Conservation (phyloP, 208 protist genomes). For the Trypanosoma mega region DNA sequence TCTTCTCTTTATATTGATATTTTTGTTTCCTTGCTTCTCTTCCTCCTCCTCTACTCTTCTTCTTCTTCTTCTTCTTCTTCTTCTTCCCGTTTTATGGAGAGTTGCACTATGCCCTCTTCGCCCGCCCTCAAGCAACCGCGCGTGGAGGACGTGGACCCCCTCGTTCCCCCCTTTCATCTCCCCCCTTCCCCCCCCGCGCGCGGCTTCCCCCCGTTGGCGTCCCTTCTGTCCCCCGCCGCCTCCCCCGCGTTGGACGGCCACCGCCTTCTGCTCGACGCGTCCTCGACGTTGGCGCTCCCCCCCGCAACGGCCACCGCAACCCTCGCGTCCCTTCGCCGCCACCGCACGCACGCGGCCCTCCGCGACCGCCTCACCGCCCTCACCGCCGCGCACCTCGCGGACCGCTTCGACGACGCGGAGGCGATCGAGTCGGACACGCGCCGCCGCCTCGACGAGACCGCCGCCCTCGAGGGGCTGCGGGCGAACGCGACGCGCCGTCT, state of each 20-base stretch:
- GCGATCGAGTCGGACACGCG: slow-evolving; percentile 47
- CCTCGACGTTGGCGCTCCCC: slow-evolving; percentile 26
- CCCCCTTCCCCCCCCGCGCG: slow-evolving; percentile 16
- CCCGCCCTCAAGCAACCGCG: slow-evolving; percentile 9
- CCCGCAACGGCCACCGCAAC: slow-evolving; percentile 3
- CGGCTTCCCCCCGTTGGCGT: slow-evolving; percentile 21
- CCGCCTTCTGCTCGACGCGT: slow-evolving; percentile 22
- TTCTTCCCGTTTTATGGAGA: neutral
- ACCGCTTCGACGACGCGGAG: slow-evolving; percentile 34
- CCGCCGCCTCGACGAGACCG: slow-evolving; percentile 44
- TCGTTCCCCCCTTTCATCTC: slow-evolving; percentile 22
- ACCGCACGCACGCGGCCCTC: slow-evolving; percentile 15
- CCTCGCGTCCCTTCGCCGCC: slow-evolving; percentile 12
- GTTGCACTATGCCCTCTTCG: neutral
- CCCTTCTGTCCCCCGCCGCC: slow-evolving; percentile 11
- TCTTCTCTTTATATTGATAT: neutral
- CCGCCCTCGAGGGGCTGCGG: slow-evolving; percentile 20
- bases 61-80: neutral
- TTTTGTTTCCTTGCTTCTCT: neutral
- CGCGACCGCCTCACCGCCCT: slow-evolving; percentile 5
- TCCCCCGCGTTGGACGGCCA: neutral
- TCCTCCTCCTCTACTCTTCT: neutral
- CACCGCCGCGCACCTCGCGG: slow-evolving; percentile 17
- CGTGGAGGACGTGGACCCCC: slow-evolving; percentile 1
- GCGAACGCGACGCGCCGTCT: slow-evolving; percentile 26